Percentiles rank a stretch among this genome's conserved stretches.
These are phyloP conservation scores for Leucaena leucocephala DNA, from an alignment of 306 rosid species.

Conservation along the genomic window DNA sequence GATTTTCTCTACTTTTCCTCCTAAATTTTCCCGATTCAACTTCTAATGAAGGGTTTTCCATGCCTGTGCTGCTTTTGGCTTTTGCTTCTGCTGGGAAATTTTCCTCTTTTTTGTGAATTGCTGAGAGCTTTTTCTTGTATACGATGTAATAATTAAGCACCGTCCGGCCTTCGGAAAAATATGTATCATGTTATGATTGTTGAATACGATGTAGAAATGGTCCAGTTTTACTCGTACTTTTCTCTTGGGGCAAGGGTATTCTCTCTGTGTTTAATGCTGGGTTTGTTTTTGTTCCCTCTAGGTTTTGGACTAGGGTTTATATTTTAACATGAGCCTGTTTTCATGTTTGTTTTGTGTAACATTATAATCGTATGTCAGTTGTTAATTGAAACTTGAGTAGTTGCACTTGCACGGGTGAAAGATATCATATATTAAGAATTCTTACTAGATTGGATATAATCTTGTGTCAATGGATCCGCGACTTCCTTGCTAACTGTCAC, in stretches of 20 bases:
- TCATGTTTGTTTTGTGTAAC: neutral
- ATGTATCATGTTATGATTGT: slow-evolving; percentile 3
- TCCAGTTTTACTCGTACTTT: neutral
- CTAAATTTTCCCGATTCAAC: neutral
- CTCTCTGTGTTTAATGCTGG: neutral
- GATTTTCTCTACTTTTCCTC: neutral
- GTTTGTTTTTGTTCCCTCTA: neutral
- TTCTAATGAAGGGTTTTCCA: neutral
- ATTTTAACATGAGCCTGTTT: neutral
- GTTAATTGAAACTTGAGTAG: neutral
- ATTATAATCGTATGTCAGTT: neutral
- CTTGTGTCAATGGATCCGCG: slow-evolving; percentile 7
- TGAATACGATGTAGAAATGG: neutral
- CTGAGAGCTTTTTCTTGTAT: neutral
- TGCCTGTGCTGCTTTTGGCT: neutral
- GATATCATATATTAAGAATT: neutral
- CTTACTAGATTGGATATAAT: slow-evolving; percentile 13
- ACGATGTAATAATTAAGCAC: neutral
- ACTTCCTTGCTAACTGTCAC: slow-evolving; percentile 2
- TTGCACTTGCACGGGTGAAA: slow-evolving; percentile 12
- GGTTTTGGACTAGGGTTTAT: slow-evolving; percentile 1
- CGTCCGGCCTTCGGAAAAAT: neutral
- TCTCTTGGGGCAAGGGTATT: neutral
- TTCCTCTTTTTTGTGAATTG: neutral
- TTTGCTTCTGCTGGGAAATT: neutral